These are phyloP conservation scores for Amaranthus cruentus DNA, from an alignment of 148 eudicot genomes.

Conservation along the genomic window DNA sequence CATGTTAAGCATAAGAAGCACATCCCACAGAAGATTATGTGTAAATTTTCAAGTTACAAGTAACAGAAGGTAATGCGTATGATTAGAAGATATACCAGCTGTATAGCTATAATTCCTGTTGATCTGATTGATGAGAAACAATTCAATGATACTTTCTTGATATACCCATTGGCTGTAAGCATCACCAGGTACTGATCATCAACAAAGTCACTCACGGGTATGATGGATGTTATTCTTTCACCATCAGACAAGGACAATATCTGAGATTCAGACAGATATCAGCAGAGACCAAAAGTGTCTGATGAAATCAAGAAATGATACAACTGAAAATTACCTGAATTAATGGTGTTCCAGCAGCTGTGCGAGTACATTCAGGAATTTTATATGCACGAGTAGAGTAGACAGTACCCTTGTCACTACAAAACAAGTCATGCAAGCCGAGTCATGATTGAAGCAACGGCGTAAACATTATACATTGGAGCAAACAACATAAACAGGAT, in stretches of 20 bases:
- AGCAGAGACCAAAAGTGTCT: slow-evolving; percentile 13
- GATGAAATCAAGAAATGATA: background rate
- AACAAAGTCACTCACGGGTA: slow-evolving; percentile 83
- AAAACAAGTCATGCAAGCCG: slow-evolving; percentile 17
- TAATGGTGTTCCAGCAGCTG: slow-evolving; percentile 94
- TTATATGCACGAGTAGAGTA: slow-evolving; percentile 87
- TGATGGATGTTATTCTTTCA: slow-evolving; percentile 89
- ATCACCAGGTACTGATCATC: slow-evolving; percentile 79
- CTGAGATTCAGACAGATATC: slow-evolving; percentile 36
- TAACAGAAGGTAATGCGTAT: background rate
- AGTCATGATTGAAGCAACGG: slow-evolving; percentile 9
- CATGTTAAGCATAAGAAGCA: slow-evolving; percentile 9
- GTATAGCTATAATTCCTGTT: slow-evolving; percentile 92
- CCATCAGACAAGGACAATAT: slow-evolving; percentile 84
- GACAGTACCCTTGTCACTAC: slow-evolving; percentile 88
- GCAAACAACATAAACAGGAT: background rate
- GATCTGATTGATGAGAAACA: slow-evolving; percentile 87
- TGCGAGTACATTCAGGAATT: slow-evolving; percentile 89
- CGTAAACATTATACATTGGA: background rate
- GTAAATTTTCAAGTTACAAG: slow-evolving; percentile 1
- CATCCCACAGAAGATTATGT: slow-evolving; percentile 1
- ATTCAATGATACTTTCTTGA: slow-evolving; percentile 88
- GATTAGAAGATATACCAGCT: slow-evolving; percentile 61
- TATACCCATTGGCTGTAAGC: slow-evolving; percentile 91
- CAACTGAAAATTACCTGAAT: slow-evolving; percentile 50